Evolutionary conservation across 805 yeast species (phyloP), one percentile per base, ranked within the genome.

Genomic region (Peterozyma toletana): DNA sequence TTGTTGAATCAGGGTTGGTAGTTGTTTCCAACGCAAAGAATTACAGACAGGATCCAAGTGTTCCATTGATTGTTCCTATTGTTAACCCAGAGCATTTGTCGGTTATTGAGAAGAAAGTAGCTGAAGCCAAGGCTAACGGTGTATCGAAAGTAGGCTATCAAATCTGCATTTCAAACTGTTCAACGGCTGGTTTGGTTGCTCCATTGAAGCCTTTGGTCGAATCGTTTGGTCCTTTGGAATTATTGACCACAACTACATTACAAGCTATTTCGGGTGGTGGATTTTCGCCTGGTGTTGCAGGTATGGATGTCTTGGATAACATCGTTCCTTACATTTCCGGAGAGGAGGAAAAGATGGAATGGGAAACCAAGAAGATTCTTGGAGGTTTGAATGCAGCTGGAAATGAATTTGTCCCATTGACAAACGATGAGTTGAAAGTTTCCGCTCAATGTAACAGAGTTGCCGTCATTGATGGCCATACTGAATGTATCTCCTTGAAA

Each of bases 181-280:
- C 98, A 39, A 93, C 99, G 33, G 99, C 98, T 4, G 98, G 98
- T 36, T 73, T 93, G 45, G 98, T 93, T 16, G 96, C 96, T 11
- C 98, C 98, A 40, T 73, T 93, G 60, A 88, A 87, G 61, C 98
- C 99, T n/a, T 73, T 93, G 56, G 85, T 83, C 41, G 96, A 89
- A 47, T 66, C 71, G 40, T 91, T 86, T 59, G 99, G 98, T 40
- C 97, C 98, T 38, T 77, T 93, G 48, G 90, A 86, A 47, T 74
- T 81, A 18, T 75, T 91, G 53, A 83, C 96, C 11, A 78, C 96
- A 40, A 87, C 97, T 44, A 93, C 99, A 13, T 66, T 93, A 64
- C 99, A 93, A 65, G 99, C 99, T 34, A 87, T 93, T 51, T 90
- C 98, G 3, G 99, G 99, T 55, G 99, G 96, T 17, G 99, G 99